Conservation (phyloP, 1,284 basidiomycete genomes). For the Ustilago cynodontis region DNA sequence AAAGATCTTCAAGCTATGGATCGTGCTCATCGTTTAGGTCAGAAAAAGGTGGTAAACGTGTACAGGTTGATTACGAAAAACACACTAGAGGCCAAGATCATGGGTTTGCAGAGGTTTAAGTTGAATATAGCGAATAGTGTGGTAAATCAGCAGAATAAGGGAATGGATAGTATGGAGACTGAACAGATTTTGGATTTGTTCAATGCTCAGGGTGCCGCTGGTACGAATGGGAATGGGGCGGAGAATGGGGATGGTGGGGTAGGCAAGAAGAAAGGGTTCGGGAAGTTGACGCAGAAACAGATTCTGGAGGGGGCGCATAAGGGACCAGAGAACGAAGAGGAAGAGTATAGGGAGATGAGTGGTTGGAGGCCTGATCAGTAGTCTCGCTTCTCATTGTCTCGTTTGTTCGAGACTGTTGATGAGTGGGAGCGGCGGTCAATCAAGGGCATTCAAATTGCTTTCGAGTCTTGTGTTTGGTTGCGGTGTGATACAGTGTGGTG, state of each 20-base stretch:
- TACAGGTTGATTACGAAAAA: constrained; percentile 97
- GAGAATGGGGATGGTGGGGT: constrained; percentile 9
- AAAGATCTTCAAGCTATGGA: constrained; percentile 99
- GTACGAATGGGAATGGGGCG: neutral
- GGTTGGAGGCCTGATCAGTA: constrained; percentile 55
- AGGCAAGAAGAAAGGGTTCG: constrained; percentile 33
- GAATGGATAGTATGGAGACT: constrained; percentile 93
- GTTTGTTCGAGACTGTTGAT: neutral
- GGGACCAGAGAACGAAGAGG: constrained; percentile 68
- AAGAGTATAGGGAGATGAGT: constrained; percentile 63
- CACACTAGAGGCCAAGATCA: constrained; percentile 98
- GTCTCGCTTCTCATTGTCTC: neutral
- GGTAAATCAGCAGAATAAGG: constrained; percentile 96
- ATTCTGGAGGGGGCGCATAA: constrained; percentile 70
- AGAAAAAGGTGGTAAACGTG: constrained; percentile 99
- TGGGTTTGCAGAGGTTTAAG: constrained; percentile 98
- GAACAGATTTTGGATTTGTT: constrained; percentile 96
- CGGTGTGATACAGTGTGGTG: neutral
- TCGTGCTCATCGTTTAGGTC: constrained; percentile 95
- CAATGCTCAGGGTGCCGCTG: constrained; percentile 66
- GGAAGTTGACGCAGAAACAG: constrained; percentile 70
- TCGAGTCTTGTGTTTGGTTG: neutral
- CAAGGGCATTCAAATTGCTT: neutral
- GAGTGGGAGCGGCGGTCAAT: neutral
- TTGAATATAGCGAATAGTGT: constrained; percentile 96